Base-by-base conservation (phyloP, 2,329 filamentous ascomycete genomes). In the Fusarium temperatum region DNA sequence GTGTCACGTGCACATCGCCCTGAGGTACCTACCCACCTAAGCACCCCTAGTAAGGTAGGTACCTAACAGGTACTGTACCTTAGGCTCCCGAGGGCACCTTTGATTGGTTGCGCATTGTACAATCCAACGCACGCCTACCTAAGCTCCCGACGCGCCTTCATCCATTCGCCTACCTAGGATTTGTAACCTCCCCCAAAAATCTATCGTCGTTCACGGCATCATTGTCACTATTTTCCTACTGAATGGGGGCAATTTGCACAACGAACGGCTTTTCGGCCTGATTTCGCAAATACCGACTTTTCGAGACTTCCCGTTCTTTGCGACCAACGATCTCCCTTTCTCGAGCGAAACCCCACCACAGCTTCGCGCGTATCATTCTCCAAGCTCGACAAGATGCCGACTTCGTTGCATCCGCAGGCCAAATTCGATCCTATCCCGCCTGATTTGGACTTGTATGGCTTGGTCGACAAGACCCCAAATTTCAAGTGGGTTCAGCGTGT, bases 401-500 rank as follows among this genome's bases (percentile, higher is more conserved):
- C 87, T 22, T 88, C 92, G 20, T 86, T 92, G 66, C 91, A 95
- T 77, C 94, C 94, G 2, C 92, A 94, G 79, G 94, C 95, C 22
- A 94, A 95, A 58, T 98, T 98, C 82, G 94, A 97, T 81, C 95
- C 96, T 3, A 93, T 98, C 53, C 90, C 95, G 0, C 95, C 95
- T 0, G 90, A 96, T 78, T 90, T 98, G 65, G 92, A 98, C 80
- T 86, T 98, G 22, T 85, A 90, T 44, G 84, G 85, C 2, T 86
- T 98, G 4, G 94, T 98, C 22, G 92, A 96, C 65, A 88, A 88
- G 14, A 93, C 92, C 0, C 87, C 91, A 6, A 98, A 97, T 79
- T 97, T 99, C 79, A 91, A 95, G 82, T 96, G 93, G 89, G 95
- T 93, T 13, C 89, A 93, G 57, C 91, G 94, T 55, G 93, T 98